Evolutionary conservation across 495 filamentous ascomycete species (phyloP), one percentile per base, ranked within the genome.

Genomic region (Penicillium bialowiezense): DNA sequence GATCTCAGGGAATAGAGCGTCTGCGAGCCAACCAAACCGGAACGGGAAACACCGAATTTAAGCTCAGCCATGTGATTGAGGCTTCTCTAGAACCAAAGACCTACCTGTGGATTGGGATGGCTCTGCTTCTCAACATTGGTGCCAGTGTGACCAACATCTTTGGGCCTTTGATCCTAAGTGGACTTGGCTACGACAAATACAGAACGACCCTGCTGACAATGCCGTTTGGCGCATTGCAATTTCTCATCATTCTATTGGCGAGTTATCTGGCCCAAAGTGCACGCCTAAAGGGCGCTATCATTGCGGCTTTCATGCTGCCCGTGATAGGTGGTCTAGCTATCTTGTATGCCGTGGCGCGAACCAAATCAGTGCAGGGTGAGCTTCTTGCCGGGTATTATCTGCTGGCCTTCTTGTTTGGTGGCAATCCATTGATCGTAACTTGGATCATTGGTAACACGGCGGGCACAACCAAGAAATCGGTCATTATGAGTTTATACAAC

Each of bases 1-100:
- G 79, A 51, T 55, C 62, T 10, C 65, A 85, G 54, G 83, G 81
- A 43, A 69, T 85, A 21, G 80, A 84, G 45, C 76, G 84, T 9
- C 76, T 87, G 5, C 75, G 81, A 8, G 73, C 72, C 23, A 85
- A 87, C 54, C 81, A 84, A 49, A 86, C 83, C 1, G 84, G 84
- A 26, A 72, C 68, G 0, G 75, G 73, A 12, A 66, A 40, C 5
- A 67, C 62, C 7, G 68, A 77, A 6, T 78, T 76, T 64, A 77
- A 77, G 41, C 45, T 65, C 26, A 45, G 59, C n/a, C 76, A 79
- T 24, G 61, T 77, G 5, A 19, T 58, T 7, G 75, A 84, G 55
- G 72, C 72, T 0, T 52, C 66, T 0, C 50, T 77, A 0, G 76
- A 79, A 33, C 71, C 65, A 13, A 79, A 79, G 48, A 76, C 71